A percentile compares a stretch with the other conserved stretches of the same genome.
Conservation (phyloP, 257 asterid genomes). For the Oldenlandia corymbosa region DNA sequence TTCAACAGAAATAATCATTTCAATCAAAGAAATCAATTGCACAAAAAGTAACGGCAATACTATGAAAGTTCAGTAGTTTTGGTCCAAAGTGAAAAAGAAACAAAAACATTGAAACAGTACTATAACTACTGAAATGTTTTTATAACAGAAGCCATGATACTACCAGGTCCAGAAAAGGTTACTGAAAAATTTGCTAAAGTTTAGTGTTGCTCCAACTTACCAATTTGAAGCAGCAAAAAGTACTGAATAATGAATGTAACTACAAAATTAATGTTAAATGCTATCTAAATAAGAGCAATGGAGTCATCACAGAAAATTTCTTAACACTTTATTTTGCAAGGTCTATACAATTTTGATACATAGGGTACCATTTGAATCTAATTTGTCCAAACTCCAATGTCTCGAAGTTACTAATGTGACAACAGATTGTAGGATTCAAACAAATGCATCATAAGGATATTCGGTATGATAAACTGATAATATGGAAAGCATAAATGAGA, state of each 20-base stretch:
- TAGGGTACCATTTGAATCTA: neutral
- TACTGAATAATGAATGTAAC: neutral
- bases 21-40: neutral
- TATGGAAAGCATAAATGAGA: neutral
- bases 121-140: conserved; percentile 1
- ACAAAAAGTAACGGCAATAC: neutral
- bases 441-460: neutral
- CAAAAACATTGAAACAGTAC: no score
- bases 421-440: neutral
- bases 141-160: neutral
- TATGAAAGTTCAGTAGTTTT: neutral
- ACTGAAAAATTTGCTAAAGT: neutral
- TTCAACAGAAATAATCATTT: neutral
- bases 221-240: neutral
- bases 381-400: neutral
- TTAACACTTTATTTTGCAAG: neutral
- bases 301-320: neutral
- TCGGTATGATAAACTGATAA: no score
- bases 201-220: neutral
- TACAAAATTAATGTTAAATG: neutral
- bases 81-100: neutral
- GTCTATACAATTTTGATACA: neutral
- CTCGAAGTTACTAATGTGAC: neutral
- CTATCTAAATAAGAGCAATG: neutral
- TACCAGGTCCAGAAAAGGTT: neutral